A percentile compares a stretch with the other conserved stretches of the same genome.
phyloP scores from a whole-genome alignment of 2,329 filamentous ascomycete genomes.

The Colletotrichum tofieldiae region DNA sequence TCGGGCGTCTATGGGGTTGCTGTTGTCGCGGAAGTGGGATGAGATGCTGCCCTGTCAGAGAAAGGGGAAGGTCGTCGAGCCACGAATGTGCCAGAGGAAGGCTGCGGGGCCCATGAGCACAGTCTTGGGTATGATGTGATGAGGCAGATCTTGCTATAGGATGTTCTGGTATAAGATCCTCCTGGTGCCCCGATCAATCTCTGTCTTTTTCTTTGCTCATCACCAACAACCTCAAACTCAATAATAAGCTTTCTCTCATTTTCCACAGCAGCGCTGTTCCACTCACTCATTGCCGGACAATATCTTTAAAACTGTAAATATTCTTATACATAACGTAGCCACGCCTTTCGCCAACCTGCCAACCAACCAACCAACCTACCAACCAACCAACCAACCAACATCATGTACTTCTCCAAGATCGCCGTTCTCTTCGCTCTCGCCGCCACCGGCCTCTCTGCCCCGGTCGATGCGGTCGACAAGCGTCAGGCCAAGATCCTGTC shows the following conservation, averaged over 20 bases:
- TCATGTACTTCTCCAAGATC: slow-evolving; percentile 57
- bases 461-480: slow-evolving; percentile 44
- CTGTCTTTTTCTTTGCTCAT: not conserved
- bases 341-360: slow-evolving; percentile 19
- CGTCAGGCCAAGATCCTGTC: slow-evolving; percentile 43
- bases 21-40: slow-evolving; percentile 29
- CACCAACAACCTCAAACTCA: slow-evolving; percentile 32
- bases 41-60: slow-evolving; percentile 22
- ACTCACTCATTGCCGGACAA: slow-evolving; percentile 30
- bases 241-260: slow-evolving; percentile 26
- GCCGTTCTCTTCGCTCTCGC: slow-evolving; percentile 55
- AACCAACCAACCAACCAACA: slow-evolving; percentile 44
- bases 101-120: not conserved
- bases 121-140: not conserved
- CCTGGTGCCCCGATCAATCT: slow-evolving; percentile 22
- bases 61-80: not conserved
- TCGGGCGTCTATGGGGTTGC: slow-evolving; percentile 2
- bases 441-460: slow-evolving; percentile 52
- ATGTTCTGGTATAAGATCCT: slow-evolving; percentile 38
- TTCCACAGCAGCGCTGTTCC: slow-evolving; percentile 36
- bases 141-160: slow-evolving; percentile 18
- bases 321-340: slow-evolving; percentile 11
- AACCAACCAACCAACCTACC: slow-evolving; percentile 15
- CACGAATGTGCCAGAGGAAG: slow-evolving; percentile 9
- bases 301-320: slow-evolving; percentile 27